Evolutionary conservation across 139 green algal species (phyloP).

Genomic region (Parachlorella kessleri): DNA sequence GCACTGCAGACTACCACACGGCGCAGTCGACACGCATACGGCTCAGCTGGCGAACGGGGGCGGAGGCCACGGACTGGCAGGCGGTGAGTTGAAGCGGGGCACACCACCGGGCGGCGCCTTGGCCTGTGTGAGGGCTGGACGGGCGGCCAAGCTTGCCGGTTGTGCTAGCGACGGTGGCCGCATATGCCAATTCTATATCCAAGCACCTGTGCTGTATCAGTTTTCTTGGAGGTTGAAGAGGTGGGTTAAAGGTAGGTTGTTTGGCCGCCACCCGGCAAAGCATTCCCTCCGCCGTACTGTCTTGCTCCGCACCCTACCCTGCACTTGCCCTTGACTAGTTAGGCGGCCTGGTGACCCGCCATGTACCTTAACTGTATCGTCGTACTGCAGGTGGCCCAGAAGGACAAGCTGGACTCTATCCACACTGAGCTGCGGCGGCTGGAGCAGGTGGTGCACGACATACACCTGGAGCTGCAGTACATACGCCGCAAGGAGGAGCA

Average conservation of each 20-base stretch:
- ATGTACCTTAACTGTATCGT: too few species aligned
- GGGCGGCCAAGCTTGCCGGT: background rate
- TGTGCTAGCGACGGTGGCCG: background rate
- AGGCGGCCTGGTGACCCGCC: too few species aligned
- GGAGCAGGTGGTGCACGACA: constrained; percentile 69
- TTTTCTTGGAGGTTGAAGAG: too few species aligned
- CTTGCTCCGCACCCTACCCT: too few species aligned
- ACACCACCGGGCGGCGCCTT: too few species aligned
- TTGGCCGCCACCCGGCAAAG: too few species aligned
- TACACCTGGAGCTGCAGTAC: constrained; percentile 83
- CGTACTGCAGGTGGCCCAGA: constrained; percentile 86
- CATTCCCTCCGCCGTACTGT: too few species aligned
- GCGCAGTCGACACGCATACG: constrained; percentile 65
- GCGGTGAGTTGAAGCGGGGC: background rate
- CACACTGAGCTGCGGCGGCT: constrained; percentile 74
- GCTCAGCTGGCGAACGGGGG: constrained; percentile 88
- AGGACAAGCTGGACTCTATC: constrained; percentile 90
- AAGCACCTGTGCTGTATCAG: too few species aligned
- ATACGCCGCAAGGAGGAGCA: constrained; percentile 79
- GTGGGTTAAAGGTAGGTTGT: too few species aligned
- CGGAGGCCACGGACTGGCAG: constrained; percentile 86
- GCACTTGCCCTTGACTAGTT: too few species aligned
- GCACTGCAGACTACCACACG: constrained; percentile 61
- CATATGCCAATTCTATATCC: background rate
- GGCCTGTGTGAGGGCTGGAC: background rate